Conservation (phyloP, 257 asterid species). For the Przewalskia tangutica region DNA sequence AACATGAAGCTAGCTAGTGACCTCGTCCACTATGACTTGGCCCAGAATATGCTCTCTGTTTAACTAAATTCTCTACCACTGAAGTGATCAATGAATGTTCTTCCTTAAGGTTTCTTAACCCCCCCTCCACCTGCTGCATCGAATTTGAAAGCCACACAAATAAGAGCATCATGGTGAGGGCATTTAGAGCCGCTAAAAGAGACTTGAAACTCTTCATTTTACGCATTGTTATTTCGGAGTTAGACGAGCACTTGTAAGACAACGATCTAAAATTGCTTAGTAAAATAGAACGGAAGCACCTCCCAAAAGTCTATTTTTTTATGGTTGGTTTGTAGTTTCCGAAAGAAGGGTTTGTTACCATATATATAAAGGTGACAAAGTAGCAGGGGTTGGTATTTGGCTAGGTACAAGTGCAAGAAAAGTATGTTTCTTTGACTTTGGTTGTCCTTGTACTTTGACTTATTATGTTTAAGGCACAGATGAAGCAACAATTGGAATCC, state of each 20-base stretch:
- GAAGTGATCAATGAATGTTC: neutral
- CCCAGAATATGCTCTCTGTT: conserved; percentile 26
- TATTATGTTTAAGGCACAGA: neutral
- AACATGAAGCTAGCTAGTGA: conserved; percentile 12
- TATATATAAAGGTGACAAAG: neutral
- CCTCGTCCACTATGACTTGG: conserved; percentile 32
- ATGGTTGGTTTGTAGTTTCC: neutral
- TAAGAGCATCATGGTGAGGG: conserved; percentile 5
- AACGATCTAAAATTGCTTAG: neutral
- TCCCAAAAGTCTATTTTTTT: neutral
- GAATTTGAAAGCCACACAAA: conserved; percentile 2
- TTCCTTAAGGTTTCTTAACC: conserved; percentile 11
- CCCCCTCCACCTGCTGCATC: conserved; percentile 8
- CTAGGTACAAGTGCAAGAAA: neutral
- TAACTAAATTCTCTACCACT: neutral
- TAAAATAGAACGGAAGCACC: neutral
- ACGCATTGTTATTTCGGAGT: too few species aligned
- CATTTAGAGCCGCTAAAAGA: conserved; percentile 7
- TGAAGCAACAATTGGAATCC: neutral
- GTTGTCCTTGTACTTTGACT: neutral
- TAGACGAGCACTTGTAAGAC: neutral
- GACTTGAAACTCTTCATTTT: conserved; percentile 8
- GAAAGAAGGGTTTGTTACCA: neutral
- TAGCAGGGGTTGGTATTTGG: neutral
- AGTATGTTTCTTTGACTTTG: neutral